Percentiles rank a stretch among this genome's conserved stretches.
Evolutionary conservation across 73 alveolate genomes (phyloP).

Genomic region (Paramecium tetraurelia): DNA sequence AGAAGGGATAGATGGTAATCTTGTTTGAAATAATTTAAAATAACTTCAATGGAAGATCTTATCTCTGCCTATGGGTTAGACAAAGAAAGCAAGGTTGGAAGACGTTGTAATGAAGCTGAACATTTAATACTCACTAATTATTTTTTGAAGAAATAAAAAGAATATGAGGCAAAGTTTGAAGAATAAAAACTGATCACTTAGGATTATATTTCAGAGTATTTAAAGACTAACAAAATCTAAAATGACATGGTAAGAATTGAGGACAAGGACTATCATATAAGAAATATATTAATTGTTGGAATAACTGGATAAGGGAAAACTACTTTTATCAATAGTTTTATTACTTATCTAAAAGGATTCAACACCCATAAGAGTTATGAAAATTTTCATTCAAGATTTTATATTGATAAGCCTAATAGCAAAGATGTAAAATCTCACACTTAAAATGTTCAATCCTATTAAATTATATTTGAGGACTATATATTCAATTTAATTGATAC

Average conservation of each 20-base stretch:
- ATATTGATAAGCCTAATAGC: neutral
- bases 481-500: neutral
- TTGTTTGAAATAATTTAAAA: neutral
- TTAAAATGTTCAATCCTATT: neutral
- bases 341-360: neutral
- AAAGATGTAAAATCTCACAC: neutral
- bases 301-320: slow-evolving; percentile 22
- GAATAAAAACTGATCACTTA: neutral
- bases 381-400: neutral
- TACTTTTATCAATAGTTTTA: neutral
- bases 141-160: neutral
- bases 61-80: neutral
- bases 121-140: neutral
- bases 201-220: neutral
- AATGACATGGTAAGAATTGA: neutral
- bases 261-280: neutral
- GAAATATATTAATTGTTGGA: neutral
- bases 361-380: neutral
- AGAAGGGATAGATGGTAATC: neutral
- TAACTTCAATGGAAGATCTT: neutral
- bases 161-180: neutral
- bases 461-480: neutral
- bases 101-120: slow-evolving; percentile 6
- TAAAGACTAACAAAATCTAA: neutral
- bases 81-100: neutral